Evolutionary conservation across 768 basidiomycete species (phyloP), one percentile per base, ranked within the genome.

Genomic region (Mycena capillaripes): DNA sequence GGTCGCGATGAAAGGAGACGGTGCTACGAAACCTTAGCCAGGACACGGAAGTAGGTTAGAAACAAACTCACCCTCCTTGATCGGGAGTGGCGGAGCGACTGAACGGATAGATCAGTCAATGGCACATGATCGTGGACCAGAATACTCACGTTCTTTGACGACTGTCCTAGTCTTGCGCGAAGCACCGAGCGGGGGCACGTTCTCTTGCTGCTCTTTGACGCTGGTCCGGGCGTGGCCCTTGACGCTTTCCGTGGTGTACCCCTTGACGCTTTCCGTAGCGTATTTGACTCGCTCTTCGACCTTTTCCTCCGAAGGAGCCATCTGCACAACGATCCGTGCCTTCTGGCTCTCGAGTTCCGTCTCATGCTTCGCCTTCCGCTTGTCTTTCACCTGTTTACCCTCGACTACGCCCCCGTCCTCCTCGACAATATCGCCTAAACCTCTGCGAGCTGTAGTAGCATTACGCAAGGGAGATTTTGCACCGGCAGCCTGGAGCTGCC

Each of bases 311-410:
- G 78, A 81, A 65, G 93, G 93, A 4, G 91, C 95, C 96, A 97
- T 97, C 85, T 97, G 95, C 58, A 95, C 94, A 2, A 97, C 96
- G 70, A 97, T 97, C 66, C 96, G 87, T 57, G 96, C 96, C 83
- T 97, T 97, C 83, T 97, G 96, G 14, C 90, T 90, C 80, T 96
- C 96, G 42, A 97, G 84, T 82, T 96, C 95, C 82, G 95, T 93
- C 83, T 85, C 84, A 73, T 77, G 88, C 80, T 84, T 84, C 73
- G 78, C 72, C 58, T 84, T 77, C 71, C 79, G 73, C 61, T 84
- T 83, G 71, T 84, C 83, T 63, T 82, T 82, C 59, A 30, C 21
- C 19, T 64, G 75, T 34, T 76, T 78, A n/a, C 62, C 74, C 40
- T 67, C 72, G 32, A 42, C 83, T 44, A 77, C 77, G 17, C 83